Evolutionary conservation across 345 rosid species (phyloP).

Genomic region (Moricandia moricandioides): DNA sequence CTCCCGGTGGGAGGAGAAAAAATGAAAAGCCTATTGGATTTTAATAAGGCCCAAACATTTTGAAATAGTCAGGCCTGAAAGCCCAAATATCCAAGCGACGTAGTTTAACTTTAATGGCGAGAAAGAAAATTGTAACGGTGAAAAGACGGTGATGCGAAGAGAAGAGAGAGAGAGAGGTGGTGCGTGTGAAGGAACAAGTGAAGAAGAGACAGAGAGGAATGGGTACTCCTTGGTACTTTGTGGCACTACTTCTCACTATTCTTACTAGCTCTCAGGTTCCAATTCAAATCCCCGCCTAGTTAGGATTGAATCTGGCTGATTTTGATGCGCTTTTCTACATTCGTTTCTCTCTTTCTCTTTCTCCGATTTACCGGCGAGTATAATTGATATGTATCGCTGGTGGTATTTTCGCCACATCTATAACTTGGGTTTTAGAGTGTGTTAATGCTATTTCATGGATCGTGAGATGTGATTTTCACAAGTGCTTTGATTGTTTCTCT

Average conservation of each 20-base stretch:
- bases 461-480: too few relatives aligned
- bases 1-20: not conserved
- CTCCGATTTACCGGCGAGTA: too few relatives aligned
- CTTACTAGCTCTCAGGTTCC: constrained; percentile 72
- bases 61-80: not conserved
- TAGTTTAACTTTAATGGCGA: not conserved
- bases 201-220: constrained; percentile 21
- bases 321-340: too few relatives aligned
- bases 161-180: constrained; percentile 2
- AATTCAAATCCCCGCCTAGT: constrained; percentile 8
- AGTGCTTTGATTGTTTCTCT: too few relatives aligned
- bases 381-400: too few relatives aligned
- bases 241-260: constrained; percentile 54
- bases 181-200: constrained; percentile 5
- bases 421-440: too few relatives aligned
- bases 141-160: not conserved
- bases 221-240: constrained; percentile 50
- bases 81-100: not conserved
- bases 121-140: not conserved
- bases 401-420: too few relatives aligned
- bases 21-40: not conserved
- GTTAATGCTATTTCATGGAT: too few relatives aligned
- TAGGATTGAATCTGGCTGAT: not conserved
- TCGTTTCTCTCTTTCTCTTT: too few relatives aligned
- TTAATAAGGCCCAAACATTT: not conserved